Evolutionary conservation across 768 basidiomycete species (phyloP).

Genomic region (Krasilnikovozyma curviuscula): DNA sequence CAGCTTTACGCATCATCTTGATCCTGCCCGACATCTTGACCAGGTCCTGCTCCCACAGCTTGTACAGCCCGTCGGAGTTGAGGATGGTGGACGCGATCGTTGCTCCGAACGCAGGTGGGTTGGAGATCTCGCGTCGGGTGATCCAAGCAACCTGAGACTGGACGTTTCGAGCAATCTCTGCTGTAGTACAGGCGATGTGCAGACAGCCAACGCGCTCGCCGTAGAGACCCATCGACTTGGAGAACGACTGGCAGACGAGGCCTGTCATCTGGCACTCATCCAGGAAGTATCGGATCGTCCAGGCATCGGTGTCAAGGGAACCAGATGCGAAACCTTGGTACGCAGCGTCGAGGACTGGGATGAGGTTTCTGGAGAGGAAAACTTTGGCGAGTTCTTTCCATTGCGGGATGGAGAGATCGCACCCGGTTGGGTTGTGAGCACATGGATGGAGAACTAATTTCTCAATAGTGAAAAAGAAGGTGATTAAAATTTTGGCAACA

Average conservation of each 20-base stretch:
- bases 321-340: slow-evolving; percentile 98
- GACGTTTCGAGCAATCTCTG: slow-evolving; percentile 27
- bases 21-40: slow-evolving; percentile 71
- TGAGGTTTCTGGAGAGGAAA: slow-evolving; percentile 43
- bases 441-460: slow-evolving; percentile 67
- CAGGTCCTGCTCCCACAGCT: slow-evolving; percentile 44
- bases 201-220: slow-evolving; percentile 94
- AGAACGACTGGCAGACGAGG: slow-evolving; percentile 80
- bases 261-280: slow-evolving; percentile 28
- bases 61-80: slow-evolving; percentile 49
- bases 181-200: slow-evolving; percentile 55
- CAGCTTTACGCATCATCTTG: slow-evolving; percentile 72
- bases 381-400: slow-evolving; percentile 80
- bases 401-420: slow-evolving; percentile 85
- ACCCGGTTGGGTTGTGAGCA: slow-evolving; percentile 81
- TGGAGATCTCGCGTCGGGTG: slow-evolving; percentile 90
- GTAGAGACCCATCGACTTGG: slow-evolving; percentile 88
- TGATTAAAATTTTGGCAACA: too few species aligned
- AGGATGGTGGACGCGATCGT: slow-evolving; percentile 58
- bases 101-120: slow-evolving; percentile 80
- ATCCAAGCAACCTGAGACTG: slow-evolving; percentile 88
- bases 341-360: slow-evolving; percentile 93
- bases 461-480: too few species aligned
- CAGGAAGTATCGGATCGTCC: slow-evolving; percentile 75
- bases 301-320: slow-evolving; percentile 69